Percentiles rank a stretch among this genome's conserved stretches.
Evolutionary conservation across 2,329 filamentous ascomycete species (phyloP).

Genomic region (Hypoxylon sp.): DNA sequence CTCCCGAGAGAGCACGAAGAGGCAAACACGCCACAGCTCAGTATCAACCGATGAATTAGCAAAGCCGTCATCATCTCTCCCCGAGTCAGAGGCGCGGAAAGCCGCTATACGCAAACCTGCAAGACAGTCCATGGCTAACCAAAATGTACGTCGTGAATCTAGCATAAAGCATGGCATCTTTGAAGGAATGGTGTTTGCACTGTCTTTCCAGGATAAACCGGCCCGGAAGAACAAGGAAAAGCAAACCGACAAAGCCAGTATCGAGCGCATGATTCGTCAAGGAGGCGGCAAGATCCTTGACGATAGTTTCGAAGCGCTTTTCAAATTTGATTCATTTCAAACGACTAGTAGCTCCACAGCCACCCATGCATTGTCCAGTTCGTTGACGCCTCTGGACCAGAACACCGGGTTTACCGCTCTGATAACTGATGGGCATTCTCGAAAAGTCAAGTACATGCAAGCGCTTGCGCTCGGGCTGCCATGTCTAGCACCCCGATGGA

Average conservation of each 20-base stretch:
- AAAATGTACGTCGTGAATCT: slow-evolving; percentile 27
- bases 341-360: slow-evolving; percentile 41
- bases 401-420: slow-evolving; percentile 81
- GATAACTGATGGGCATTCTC: slow-evolving; percentile 84
- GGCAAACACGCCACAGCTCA: slow-evolving; percentile 47
- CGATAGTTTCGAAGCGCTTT: slow-evolving; percentile 83
- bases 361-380: slow-evolving; percentile 33
- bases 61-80: slow-evolving; percentile 49
- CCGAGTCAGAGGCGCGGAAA: slow-evolving; percentile 39
- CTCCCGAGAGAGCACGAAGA: slow-evolving; percentile 40
- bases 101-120: slow-evolving; percentile 28
- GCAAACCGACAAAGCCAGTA: slow-evolving; percentile 47
- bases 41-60: slow-evolving; percentile 60
- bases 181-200: slow-evolving; percentile 83
- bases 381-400: slow-evolving; percentile 62
- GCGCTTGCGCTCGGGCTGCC: slow-evolving; percentile 89
- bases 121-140: slow-evolving; percentile 36
- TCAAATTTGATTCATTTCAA: slow-evolving; percentile 58
- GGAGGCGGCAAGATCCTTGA: slow-evolving; percentile 78
- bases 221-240: slow-evolving; percentile 64
- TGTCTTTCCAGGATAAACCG: slow-evolving; percentile 70
- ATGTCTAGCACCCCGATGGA: slow-evolving; percentile 84
- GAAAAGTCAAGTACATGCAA: slow-evolving; percentile 93
- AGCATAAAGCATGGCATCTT: slow-evolving; percentile 61
- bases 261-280: slow-evolving; percentile 70